Percentiles rank a stretch among this genome's conserved stretches.
These are phyloP conservation scores for Alnus rubra DNA, from an alignment of 306 rosid species.

Conservation along the genomic window DNA sequence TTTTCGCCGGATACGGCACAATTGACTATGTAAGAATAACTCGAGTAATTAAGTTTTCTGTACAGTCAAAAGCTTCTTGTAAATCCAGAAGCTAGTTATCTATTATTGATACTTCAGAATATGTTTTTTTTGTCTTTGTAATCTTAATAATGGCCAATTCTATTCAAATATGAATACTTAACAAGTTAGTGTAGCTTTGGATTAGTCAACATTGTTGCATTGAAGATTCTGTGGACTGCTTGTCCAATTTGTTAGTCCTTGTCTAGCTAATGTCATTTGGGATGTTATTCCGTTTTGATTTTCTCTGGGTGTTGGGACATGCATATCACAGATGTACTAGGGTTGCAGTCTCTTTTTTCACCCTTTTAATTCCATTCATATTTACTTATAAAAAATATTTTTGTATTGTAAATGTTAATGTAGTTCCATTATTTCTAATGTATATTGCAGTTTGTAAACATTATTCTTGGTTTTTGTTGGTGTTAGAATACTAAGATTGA, in stretches of 20 bases:
- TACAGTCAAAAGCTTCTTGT: neutral
- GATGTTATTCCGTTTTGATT: neutral
- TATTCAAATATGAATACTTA: neutral
- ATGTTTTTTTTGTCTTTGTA: neutral
- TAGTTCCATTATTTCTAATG: neutral
- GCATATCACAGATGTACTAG: neutral
- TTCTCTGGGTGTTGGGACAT: neutral
- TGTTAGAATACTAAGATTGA: neutral
- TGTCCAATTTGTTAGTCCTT: neutral
- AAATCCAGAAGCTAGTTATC: neutral
- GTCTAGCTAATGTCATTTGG: neutral
- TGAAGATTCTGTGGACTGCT: neutral
- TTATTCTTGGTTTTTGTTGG: neutral
- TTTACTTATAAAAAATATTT: neutral
- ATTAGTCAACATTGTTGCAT: neutral
- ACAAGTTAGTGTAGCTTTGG: neutral
- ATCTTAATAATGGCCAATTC: constrained; percentile 7
- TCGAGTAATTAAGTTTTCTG: neutral
- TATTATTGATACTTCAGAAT: neutral
- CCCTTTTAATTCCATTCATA: neutral
- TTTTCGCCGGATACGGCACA: constrained; percentile 89
- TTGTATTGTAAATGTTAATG: neutral
- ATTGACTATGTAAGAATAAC: constrained; percentile 54
- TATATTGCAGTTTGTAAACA: too few relatives aligned
- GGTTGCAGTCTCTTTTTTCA: neutral